Evolutionary conservation across 2,329 filamentous ascomycete species (phyloP), one percentile per base, ranked within the genome.

Genomic region (Aspergillus luchuensis): DNA sequence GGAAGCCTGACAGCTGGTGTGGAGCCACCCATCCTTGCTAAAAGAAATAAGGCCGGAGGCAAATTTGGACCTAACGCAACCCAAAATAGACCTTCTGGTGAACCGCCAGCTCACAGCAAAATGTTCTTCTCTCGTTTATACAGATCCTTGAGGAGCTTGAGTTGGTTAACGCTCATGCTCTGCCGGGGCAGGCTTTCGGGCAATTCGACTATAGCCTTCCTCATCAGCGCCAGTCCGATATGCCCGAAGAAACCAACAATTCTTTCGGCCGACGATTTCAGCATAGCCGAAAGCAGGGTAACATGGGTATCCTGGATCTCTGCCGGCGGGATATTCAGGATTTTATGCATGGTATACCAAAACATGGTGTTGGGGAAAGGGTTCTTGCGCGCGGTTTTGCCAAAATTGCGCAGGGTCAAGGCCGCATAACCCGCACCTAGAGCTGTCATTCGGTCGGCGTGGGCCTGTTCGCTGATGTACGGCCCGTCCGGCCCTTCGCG

Each of bases 351-450:
- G 0, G 89, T 84, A 39, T 82, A 84, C 95, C 95, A 99, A 80
- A 95, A 98, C 58, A 93, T 83, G 0, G 82, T 84, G 52, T 90
- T 91, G 4, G 89, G 92, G 76, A 86, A 95, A 0, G 89, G 92
- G 67, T 93, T 93, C 49, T 80, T 81, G 65, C 87, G 87, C 41
- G 82, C 80, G 1, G 88, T 85, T 65, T 85, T 89, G 63, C 85
- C 86, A 71, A 96, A 97, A 73, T 96, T 91, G 51, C 94, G 88
- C 8, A 97, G 81, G 1, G 91, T 87, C 39, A 98, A 82, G 1
- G 93, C 87, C 0, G 92, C 91, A 71, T 90, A 99, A 0, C 94
- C 94, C 3, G 90, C 89, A 1, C 88, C 92, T 0, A 97, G 81
- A 0, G 92, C 94, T 4, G 87, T 88, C 89, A 96, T 94, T 61